phyloP scores from a whole-genome alignment of 805 yeast genomes.

The Saccharomyces mikatae region DNA sequence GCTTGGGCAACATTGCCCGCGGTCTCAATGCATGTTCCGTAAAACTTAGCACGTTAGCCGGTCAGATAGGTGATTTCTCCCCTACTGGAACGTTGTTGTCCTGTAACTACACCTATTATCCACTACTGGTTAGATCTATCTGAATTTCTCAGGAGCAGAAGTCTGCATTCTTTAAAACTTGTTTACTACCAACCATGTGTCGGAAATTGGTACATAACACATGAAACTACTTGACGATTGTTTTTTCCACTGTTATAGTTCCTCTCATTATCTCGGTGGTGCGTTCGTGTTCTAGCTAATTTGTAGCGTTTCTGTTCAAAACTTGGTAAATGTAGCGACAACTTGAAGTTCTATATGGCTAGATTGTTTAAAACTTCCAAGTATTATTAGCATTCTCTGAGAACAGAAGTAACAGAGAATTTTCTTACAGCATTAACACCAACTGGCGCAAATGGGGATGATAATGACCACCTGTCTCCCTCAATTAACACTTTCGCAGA shows the following conservation, averaged over 20 bases:
- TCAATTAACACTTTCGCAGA: no score
- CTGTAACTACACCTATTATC: constrained; percentile 32
- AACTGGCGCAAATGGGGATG: no score
- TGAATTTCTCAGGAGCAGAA: constrained; percentile 72
- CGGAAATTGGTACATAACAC: constrained; percentile 94
- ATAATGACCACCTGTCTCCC: no score
- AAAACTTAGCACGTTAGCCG: constrained; percentile 51
- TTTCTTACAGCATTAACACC: no score
- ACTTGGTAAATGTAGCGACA: constrained; percentile 82
- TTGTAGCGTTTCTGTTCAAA: constrained; percentile 46
- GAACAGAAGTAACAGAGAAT: no score
- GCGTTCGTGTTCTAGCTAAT: constrained; percentile 10
- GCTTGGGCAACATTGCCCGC: constrained; percentile 44
- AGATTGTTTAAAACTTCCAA: no score
- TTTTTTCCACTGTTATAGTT: not conserved
- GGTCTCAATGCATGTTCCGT: constrained; percentile 52
- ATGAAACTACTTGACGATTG: constrained; percentile 39
- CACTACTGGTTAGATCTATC: constrained; percentile 57
- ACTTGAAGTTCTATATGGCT: constrained; percentile 56
- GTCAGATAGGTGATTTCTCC: constrained; percentile 64
- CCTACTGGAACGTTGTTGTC: constrained; percentile 56
- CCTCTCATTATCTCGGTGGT: not conserved
- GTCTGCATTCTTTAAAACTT: constrained; percentile 65
- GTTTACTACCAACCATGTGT: constrained; percentile 95
- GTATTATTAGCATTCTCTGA: no score